Percentiles rank a stretch among this genome's conserved stretches.
Evolutionary conservation across 495 filamentous ascomycete species (phyloP).

Genomic region (Copromyces sp.): DNA sequence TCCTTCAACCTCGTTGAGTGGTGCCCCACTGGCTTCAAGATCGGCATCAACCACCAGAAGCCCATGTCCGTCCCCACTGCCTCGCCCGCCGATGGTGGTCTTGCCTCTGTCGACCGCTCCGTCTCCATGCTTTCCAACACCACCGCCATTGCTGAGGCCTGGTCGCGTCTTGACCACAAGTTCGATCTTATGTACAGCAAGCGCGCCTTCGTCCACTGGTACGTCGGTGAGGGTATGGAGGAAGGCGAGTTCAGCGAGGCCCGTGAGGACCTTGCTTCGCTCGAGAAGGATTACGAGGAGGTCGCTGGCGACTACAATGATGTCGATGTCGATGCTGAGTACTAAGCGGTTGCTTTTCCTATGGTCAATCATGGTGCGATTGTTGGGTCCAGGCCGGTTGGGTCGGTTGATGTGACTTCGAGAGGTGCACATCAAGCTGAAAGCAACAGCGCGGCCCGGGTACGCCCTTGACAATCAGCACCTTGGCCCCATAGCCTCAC

Average conservation of each 20-base stretch:
- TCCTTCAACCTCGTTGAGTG: conserved; percentile 91
- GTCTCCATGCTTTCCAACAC: conserved; percentile 91
- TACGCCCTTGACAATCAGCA: not conserved
- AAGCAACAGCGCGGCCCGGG: not conserved
- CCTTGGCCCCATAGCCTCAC: not conserved
- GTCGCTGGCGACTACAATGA: conserved; percentile 66
- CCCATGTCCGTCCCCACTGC: conserved; percentile 66
- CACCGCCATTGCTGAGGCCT: conserved; percentile 83
- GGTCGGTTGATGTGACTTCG: not conserved
- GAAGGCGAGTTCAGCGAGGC: conserved; percentile 90
- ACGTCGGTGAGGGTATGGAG: conserved; percentile 93
- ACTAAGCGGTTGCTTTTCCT: conserved; percentile 37
- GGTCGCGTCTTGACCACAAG: conserved; percentile 82
- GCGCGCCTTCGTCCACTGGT: conserved; percentile 93
- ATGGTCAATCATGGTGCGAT: not conserved
- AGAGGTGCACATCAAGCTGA: not conserved
- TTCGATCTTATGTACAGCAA: conserved; percentile 97
- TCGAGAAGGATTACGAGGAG: conserved; percentile 90
- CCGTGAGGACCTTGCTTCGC: conserved; percentile 77
- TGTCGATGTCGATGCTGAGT: conserved; percentile 60
- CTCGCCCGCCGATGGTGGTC: conserved; percentile 46
- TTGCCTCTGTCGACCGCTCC: conserved; percentile 76
- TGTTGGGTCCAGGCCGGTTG: not conserved
- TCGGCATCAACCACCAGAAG: conserved; percentile 90
- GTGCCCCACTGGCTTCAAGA: conserved; percentile 95